These are phyloP conservation scores for Solanum hybrid DNA, from an alignment of 305 asterid genomes.

Conservation along the genomic window DNA sequence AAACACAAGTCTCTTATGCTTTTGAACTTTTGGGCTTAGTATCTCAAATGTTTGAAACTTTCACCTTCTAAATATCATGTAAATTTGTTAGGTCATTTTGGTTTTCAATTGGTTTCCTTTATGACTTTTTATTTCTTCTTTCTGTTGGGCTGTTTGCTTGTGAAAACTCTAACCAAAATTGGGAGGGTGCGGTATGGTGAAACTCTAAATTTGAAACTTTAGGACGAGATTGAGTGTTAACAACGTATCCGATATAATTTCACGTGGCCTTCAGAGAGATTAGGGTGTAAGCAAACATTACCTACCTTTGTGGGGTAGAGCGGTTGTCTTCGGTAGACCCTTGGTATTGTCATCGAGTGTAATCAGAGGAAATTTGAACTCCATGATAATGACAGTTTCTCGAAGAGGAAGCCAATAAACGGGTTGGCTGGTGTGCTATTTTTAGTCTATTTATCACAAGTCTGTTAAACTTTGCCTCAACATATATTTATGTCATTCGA, in stretches of 20 bases:
- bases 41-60: background rate
- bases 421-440: background rate
- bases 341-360: background rate
- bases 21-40: background rate
- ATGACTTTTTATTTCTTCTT: background rate
- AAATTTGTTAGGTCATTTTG: background rate
- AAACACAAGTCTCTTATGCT: background rate
- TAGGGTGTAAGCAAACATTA: background rate
- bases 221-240: background rate
- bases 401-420: background rate
- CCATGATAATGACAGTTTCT: background rate
- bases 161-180: background rate
- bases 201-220: background rate
- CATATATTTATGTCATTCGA: no score
- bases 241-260: background rate
- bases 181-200: background rate
- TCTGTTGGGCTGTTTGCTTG: background rate
- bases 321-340: background rate
- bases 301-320: background rate
- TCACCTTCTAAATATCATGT: background rate
- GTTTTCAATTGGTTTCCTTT: background rate
- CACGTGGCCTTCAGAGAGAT: fast-evolving
- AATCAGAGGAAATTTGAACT: background rate
- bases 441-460: background rate
- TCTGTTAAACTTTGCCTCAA: no score